phyloP scores from a whole-genome alignment of 148 eudicot species.

The Heliosperma pusillum region DNA sequence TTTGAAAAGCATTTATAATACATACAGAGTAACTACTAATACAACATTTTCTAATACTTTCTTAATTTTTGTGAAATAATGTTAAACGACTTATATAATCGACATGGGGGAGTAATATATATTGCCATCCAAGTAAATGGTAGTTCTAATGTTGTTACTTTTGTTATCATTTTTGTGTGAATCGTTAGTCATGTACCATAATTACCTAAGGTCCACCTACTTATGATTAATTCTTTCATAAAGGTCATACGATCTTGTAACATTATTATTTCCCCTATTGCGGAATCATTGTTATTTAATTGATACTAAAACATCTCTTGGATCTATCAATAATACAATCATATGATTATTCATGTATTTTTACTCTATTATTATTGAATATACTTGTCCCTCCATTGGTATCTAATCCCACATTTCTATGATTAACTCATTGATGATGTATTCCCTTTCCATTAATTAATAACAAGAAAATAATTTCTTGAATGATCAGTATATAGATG shows the following conservation, averaged over 20 bases:
- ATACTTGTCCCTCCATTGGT: constrained; percentile 20
- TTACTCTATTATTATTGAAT: constrained; percentile 24
- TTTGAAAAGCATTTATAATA: too few relatives aligned
- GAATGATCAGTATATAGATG: too few relatives aligned
- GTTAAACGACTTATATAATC: too few relatives aligned
- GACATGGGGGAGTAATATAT: too few relatives aligned
- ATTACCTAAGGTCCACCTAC: constrained; percentile 26
- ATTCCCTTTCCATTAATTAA: too few relatives aligned
- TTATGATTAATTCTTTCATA: constrained; percentile 1
- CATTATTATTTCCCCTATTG: constrained; percentile 20
- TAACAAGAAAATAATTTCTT: background rate
- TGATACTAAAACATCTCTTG: constrained; percentile 12
- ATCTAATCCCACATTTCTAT: too few relatives aligned
- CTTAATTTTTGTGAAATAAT: too few relatives aligned
- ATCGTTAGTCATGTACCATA: constrained; percentile 18
- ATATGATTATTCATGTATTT: constrained; percentile 14
- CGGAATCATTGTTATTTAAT: constrained; percentile 25
- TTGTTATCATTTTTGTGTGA: constrained; percentile 11
- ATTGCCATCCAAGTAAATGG: too few relatives aligned
- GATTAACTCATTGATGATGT: too few relatives aligned
- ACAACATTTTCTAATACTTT: too few relatives aligned
- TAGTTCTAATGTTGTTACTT: too few relatives aligned
- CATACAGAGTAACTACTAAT: too few relatives aligned
- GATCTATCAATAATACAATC: constrained; percentile 22
- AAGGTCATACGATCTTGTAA: constrained; percentile 13